These are phyloP conservation scores for Tirmania nivea DNA, from an alignment of 495 filamentous ascomycete species.

Conservation along the genomic window DNA sequence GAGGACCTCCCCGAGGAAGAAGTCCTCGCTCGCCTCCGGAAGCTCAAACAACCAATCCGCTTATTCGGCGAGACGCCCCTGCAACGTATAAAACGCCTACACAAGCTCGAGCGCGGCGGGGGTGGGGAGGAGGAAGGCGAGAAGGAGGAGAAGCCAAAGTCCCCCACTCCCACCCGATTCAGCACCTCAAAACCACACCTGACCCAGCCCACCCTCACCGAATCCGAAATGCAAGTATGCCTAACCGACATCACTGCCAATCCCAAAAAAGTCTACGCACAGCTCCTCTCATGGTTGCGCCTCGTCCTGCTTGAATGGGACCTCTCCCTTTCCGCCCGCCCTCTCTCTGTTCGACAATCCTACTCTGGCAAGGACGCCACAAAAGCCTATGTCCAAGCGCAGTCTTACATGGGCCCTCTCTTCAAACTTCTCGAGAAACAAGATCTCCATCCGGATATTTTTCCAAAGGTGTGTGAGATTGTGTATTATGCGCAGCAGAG, in stretches of 20 bases:
- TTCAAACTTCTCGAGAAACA: constrained; percentile 69
- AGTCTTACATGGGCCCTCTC: constrained; percentile 72
- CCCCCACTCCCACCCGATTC: constrained; percentile 33
- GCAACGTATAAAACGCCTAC: constrained; percentile 46
- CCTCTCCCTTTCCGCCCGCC: constrained; percentile 45
- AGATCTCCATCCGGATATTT: constrained; percentile 53
- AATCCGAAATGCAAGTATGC: constrained; percentile 70
- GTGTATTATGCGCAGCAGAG: constrained; percentile 71
- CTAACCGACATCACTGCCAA: constrained; percentile 32
- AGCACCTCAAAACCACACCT: constrained; percentile 26
- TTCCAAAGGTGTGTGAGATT: constrained; percentile 82
- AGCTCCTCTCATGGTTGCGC: constrained; percentile 80
- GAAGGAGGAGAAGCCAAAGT: constrained; percentile 26
- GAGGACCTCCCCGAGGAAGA: constrained; percentile 42
- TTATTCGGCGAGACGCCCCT: constrained; percentile 73
- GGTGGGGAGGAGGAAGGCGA: constrained; percentile 21
- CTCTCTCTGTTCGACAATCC: constrained; percentile 40
- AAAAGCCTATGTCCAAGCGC: constrained; percentile 56
- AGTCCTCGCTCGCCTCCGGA: constrained; percentile 42
- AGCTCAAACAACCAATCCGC: constrained; percentile 43
- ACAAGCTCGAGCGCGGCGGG: constrained; percentile 29
- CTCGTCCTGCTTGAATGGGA: constrained; percentile 85
- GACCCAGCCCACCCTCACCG: constrained; percentile 43
- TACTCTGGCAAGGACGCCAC: constrained; percentile 55
- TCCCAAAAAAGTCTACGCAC: constrained; percentile 47